Evolutionary conservation across 805 yeast species (phyloP), one percentile per base, ranked within the genome.

Genomic region (Priceomyces melissophilus): DNA sequence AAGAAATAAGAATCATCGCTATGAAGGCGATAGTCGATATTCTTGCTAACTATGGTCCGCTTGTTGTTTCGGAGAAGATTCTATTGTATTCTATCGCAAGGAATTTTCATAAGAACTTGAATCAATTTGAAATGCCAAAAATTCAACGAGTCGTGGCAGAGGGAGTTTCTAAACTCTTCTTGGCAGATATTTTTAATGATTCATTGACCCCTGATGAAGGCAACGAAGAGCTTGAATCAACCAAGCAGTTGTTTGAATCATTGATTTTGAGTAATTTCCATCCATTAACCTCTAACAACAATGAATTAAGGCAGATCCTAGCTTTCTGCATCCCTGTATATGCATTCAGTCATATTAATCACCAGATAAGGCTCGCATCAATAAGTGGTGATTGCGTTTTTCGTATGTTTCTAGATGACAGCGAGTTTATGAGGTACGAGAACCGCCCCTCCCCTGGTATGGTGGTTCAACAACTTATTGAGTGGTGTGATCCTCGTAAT

Each of bases 321-420:
- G 79, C 93, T 8, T 90, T 87, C 54, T 89, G 96, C 57, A 71
- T 90, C 12, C 96, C 97, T 0, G 95, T 86, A 0, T 88, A 86
- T 58, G 81, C 93, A 30, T 84, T 80, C 54, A 84, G 95, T 27
- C 89, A 82, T 52, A 67, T 71, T 0, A 65, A 65, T 12, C 95
- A 89, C 57, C 96, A 87, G 58, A 74, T 71, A 37, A 70, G 81
- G 44, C 63, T 89, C 53, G 73, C 81, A 5, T 63, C 77, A 26
- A 73, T 85, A 20, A 81, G 84, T 25, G 78, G 82, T 3, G 91
- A 84, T 60, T 78, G 86, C 2, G 61, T 86, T 30, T 65, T 69
- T 40, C 68, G 93, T 50, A 59, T 85, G 44, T 77, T 78, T 48
- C 66, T 60, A 30, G 52, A 50, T 5, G 58, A 53, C 32, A 65